Evolutionary conservation across 345 rosid genomes (phyloP).

Genomic region (Hibiscus syriacus): DNA sequence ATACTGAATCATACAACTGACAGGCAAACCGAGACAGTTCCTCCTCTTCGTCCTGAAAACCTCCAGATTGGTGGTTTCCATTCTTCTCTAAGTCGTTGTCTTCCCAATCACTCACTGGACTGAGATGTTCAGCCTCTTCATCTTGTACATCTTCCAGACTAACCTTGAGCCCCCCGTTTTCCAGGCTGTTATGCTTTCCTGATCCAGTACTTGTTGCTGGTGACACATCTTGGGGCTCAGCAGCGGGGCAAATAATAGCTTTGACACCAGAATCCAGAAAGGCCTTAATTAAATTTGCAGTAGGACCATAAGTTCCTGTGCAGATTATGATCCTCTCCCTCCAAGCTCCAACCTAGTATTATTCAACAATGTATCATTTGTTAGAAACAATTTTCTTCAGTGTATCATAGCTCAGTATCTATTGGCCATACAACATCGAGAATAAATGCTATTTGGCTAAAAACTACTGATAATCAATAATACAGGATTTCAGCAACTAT

Average conservation of each 20-base stretch:
- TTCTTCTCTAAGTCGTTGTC: conserved; percentile 65
- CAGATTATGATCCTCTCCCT: conserved; percentile 87
- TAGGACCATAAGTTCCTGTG: conserved; percentile 77
- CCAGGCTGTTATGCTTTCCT: conserved; percentile 36
- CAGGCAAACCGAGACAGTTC: conserved; percentile 67
- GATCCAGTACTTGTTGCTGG: conserved; percentile 27
- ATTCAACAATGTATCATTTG: conserved; percentile 11
- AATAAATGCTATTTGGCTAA: background rate
- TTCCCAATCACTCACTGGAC: conserved; percentile 89
- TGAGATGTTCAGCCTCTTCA: conserved; percentile 30
- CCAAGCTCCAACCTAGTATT: conserved; percentile 86
- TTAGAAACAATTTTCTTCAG: background rate
- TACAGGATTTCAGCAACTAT: background rate
- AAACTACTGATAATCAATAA: background rate
- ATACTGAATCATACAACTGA: conserved; percentile 54
- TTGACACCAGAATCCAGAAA: conserved; percentile 83
- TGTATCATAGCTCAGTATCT: background rate
- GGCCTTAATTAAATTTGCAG: conserved; percentile 47
- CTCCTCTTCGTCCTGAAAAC: conserved; percentile 70
- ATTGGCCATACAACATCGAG: too few relatives aligned
- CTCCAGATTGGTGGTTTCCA: conserved; percentile 18
- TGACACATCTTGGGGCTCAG: conserved; percentile 60
- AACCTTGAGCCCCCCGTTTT: conserved; percentile 70
- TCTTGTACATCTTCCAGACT: conserved; percentile 30
- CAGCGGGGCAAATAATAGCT: conserved; percentile 66